Conservation (phyloP, 2,329 filamentous ascomycete genomes). For the Claviceps citrina region DNA sequence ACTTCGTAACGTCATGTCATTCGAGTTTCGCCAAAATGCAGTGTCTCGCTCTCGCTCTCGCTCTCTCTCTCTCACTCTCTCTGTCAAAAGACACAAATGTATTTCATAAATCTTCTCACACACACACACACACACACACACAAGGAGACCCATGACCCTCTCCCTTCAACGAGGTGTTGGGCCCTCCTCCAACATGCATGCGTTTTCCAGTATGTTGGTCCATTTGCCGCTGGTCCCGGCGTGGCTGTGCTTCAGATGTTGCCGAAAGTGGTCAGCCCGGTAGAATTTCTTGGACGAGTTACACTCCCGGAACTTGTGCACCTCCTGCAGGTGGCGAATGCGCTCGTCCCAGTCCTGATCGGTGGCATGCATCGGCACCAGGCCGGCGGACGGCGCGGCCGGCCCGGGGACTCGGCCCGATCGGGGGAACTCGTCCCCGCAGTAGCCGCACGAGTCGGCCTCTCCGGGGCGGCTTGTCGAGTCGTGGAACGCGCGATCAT, state of each 20-base stretch:
- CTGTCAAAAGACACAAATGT: too few species aligned
- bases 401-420: conserved; percentile 26
- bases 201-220: conserved; percentile 95
- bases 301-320: conserved; percentile 95
- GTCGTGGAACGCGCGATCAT: conserved; percentile 73
- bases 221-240: conserved; percentile 93
- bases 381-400: conserved; percentile 19
- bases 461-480: conserved; percentile 52
- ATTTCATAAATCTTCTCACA: too few species aligned
- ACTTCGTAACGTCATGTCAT: too few species aligned
- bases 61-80: too few species aligned
- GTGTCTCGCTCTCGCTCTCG: too few species aligned
- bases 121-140: too few species aligned
- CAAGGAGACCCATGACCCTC: too few species aligned
- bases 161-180: conserved; percentile 19
- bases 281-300: conserved; percentile 98
- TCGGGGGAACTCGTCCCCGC: conserved; percentile 70
- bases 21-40: too few species aligned
- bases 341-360: conserved; percentile 80
- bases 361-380: conserved; percentile 37
- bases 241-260: conserved; percentile 96
- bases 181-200: conserved; percentile 86
- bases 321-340: conserved; percentile 71
- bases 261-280: conserved; percentile 90
- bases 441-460: conserved; percentile 82